Conservation (phyloP, 139 green algal genomes). For the Closterium sp. region DNA sequence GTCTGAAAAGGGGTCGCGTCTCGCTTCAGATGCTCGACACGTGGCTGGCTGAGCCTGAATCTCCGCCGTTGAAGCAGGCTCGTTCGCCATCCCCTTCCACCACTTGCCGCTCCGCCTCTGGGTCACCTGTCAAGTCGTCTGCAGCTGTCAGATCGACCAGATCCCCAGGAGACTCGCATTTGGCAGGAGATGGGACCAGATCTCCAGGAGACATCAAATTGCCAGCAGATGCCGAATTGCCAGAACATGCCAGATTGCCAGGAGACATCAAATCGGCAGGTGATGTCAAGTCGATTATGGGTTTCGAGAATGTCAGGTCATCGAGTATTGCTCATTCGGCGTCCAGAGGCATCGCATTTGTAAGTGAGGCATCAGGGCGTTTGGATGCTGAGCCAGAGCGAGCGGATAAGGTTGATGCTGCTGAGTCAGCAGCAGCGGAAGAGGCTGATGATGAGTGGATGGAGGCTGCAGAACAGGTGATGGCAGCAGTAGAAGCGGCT, state of each 20-base stretch:
- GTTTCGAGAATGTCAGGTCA: no score
- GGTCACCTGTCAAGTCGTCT: not conserved
- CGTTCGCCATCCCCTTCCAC: not conserved
- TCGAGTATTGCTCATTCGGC: no score
- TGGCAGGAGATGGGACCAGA: not conserved
- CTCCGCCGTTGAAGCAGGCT: not conserved
- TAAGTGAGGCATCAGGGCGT: no score
- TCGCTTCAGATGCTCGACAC: not conserved
- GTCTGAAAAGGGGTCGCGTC: not conserved
- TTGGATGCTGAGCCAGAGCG: not conserved
- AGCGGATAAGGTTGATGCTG: not conserved
- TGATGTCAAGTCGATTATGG: not conserved
- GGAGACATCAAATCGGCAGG: not conserved
- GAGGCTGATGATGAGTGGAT: not conserved
- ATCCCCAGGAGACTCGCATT: not conserved
- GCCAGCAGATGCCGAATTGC: not conserved
- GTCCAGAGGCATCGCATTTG: no score
- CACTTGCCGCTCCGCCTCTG: not conserved
- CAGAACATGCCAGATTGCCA: not conserved
- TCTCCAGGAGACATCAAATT: not conserved
- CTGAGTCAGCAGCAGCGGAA: not conserved
- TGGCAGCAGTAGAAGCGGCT: not conserved
- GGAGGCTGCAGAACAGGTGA: not conserved
- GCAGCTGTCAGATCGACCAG: not conserved
- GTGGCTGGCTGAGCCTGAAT: not conserved